Conservation (phyloP, 2,329 filamentous ascomycete species). For the Neoscytalidium dimidiatum region DNA sequence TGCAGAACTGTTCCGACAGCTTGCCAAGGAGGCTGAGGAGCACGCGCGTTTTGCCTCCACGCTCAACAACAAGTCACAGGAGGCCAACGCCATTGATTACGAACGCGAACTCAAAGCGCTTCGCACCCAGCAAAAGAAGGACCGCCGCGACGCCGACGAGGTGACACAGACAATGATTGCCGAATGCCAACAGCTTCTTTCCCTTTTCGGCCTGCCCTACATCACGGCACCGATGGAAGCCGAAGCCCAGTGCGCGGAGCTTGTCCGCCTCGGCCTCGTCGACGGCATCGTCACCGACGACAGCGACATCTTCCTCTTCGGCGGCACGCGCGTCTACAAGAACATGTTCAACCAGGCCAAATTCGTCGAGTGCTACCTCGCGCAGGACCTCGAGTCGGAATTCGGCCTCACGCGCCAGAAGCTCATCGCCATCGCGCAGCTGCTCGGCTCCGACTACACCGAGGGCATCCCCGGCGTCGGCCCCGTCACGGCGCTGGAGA, state of each 20-base stretch:
- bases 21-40: slow-evolving; percentile 89
- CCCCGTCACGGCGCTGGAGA: slow-evolving; percentile 91
- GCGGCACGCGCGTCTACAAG: slow-evolving; percentile 94
- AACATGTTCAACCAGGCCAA: slow-evolving; percentile 99
- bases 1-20: slow-evolving; percentile 80
- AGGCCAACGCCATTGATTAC: slow-evolving; percentile 70
- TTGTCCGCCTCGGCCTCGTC: slow-evolving; percentile 82
- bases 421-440: slow-evolving; percentile 85
- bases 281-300: slow-evolving; percentile 98
- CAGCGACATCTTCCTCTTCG: slow-evolving; percentile 94
- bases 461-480: slow-evolving; percentile 89
- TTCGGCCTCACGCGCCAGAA: slow-evolving; percentile 83
- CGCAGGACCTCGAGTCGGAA: slow-evolving; percentile 81
- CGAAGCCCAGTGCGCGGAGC: slow-evolving; percentile 93
- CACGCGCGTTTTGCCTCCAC: slow-evolving; percentile 90
- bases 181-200: slow-evolving; percentile 89
- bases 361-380: slow-evolving; percentile 93
- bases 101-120: slow-evolving; percentile 85
- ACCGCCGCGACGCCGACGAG: slow-evolving; percentile 92
- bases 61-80: slow-evolving; percentile 67
- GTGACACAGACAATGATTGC: slow-evolving; percentile 95
- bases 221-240: slow-evolving; percentile 99
- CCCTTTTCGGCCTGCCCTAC: slow-evolving; percentile 91
- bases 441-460: slow-evolving; percentile 93
- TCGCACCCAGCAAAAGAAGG: slow-evolving; percentile 93